A percentile compares a stretch with the other conserved stretches of the same genome.
These are phyloP conservation scores for Eimeria praecox DNA, from an alignment of 169 alveolate genomes.

Conservation along the genomic window DNA sequence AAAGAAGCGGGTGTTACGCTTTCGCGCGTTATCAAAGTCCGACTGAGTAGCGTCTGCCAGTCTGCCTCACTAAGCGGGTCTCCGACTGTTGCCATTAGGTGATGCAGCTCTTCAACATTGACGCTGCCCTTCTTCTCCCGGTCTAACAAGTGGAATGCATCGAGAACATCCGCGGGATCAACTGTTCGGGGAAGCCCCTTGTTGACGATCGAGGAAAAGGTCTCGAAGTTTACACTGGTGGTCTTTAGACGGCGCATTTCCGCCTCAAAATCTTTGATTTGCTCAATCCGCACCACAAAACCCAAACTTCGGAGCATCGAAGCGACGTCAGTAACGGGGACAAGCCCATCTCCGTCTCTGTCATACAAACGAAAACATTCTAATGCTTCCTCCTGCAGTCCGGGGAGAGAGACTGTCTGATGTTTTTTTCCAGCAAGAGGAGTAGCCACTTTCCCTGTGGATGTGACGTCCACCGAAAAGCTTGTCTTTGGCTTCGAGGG, in stretches of 20 bases:
- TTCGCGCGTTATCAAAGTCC: slow-evolving; percentile 41
- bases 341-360: slow-evolving; percentile 68
- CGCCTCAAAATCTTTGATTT: slow-evolving; percentile 16
- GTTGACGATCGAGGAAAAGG: slow-evolving; percentile 4
- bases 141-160: slow-evolving; percentile 48
- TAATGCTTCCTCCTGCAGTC: slow-evolving; percentile 31
- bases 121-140: slow-evolving; percentile 68
- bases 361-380: slow-evolving; percentile 70
- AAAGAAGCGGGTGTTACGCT: slow-evolving; percentile 57
- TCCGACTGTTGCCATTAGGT: slow-evolving; percentile 47
- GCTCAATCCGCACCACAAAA: slow-evolving; percentile 55
- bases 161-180: slow-evolving; percentile 61
- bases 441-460: neutral
- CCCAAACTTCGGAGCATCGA: slow-evolving; percentile 72
- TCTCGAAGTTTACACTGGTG: neutral
- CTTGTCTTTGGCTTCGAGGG: neutral
- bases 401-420: neutral
- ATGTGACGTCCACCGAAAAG: neutral
- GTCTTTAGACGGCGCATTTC: slow-evolving; percentile 33
- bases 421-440: neutral
- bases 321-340: slow-evolving; percentile 34
- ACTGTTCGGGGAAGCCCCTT: slow-evolving; percentile 43
- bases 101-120: slow-evolving; percentile 52
- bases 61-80: slow-evolving; percentile 36
- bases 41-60: slow-evolving; percentile 37